Evolutionary conservation across 306 rosid species (phyloP).

Genomic region (Astragalus glycyphyllos): DNA sequence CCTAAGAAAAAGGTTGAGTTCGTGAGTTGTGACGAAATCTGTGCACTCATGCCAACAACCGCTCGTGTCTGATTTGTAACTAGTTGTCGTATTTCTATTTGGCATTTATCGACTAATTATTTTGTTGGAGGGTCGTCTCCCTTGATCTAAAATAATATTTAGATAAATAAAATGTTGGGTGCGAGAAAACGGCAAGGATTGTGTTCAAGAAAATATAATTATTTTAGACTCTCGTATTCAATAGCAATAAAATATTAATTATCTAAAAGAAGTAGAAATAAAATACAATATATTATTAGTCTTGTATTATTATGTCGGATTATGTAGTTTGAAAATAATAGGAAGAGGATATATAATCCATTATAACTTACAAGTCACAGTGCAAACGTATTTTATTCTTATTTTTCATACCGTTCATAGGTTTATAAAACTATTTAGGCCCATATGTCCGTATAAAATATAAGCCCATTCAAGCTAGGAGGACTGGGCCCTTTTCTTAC

Average conservation of each 20-base stretch:
- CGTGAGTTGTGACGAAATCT: conserved; percentile 46
- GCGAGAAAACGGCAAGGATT: conserved; percentile 26
- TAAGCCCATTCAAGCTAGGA: too few species aligned
- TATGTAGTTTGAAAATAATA: conserved; percentile 31
- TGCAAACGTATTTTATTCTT: not conserved
- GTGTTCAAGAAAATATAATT: conserved; percentile 31
- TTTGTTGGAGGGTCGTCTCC: conserved; percentile 39
- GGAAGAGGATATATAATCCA: not conserved
- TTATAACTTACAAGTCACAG: not conserved
- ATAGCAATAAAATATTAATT: not conserved
- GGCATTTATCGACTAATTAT: conserved; percentile 45
- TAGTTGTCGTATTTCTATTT: conserved; percentile 50
- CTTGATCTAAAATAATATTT: conserved; percentile 21
- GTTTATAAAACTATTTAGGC: too few species aligned
- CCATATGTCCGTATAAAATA: too few species aligned
- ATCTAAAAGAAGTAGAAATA: not conserved
- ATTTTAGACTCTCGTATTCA: conserved; percentile 32
- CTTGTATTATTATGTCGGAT: too few species aligned
- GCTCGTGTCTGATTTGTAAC: conserved; percentile 36
- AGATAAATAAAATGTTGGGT: too few species aligned
- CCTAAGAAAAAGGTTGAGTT: conserved; percentile 37
- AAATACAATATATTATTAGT: conserved; percentile 13
- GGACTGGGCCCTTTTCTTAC: too few species aligned
- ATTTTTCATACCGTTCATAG: too few species aligned
- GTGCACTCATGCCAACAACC: conserved; percentile 42